Percentiles rank a stretch among this genome's conserved stretches.
These are phyloP conservation scores for Mycena sanguinolenta DNA, from an alignment of 768 basidiomycete species.

Conservation along the genomic window DNA sequence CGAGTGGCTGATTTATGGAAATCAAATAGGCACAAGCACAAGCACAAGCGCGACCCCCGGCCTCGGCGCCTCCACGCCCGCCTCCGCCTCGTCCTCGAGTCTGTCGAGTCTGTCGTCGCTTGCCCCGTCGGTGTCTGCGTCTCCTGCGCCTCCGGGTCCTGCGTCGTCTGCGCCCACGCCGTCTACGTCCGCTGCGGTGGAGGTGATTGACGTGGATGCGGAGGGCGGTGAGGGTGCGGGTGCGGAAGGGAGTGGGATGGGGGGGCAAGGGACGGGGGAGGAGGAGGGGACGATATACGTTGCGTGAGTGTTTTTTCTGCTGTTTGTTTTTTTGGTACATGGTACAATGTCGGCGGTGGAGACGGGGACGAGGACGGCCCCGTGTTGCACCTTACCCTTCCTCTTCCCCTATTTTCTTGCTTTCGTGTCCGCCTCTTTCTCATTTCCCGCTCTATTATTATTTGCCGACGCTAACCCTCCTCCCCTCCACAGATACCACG, in stretches of 20 bases:
- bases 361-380: too few relatives aligned
- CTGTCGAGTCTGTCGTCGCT: background rate
- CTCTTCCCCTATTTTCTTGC: background rate
- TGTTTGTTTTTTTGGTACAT: background rate
- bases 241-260: conserved; percentile 8
- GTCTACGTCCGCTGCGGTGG: background rate
- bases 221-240: background rate
- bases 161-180: background rate
- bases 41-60: too few relatives aligned
- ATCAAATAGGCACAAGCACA: too few relatives aligned
- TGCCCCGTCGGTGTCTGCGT: background rate
- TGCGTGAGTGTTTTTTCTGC: conserved; percentile 78
- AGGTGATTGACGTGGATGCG: background rate
- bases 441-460: background rate
- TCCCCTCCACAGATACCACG: conserved; percentile 74
- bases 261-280: conserved; percentile 26
- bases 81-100: background rate
- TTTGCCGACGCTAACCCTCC: conserved; percentile 3
- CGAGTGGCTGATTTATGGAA: too few relatives aligned
- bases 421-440: background rate
- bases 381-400: background rate
- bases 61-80: background rate
- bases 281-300: conserved; percentile 75
- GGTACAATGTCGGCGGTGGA: too few relatives aligned
- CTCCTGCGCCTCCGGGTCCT: background rate